These are phyloP conservation scores for Leptomonas pyrrhocoris DNA, from an alignment of 208 protist species.

Conservation along the genomic window DNA sequence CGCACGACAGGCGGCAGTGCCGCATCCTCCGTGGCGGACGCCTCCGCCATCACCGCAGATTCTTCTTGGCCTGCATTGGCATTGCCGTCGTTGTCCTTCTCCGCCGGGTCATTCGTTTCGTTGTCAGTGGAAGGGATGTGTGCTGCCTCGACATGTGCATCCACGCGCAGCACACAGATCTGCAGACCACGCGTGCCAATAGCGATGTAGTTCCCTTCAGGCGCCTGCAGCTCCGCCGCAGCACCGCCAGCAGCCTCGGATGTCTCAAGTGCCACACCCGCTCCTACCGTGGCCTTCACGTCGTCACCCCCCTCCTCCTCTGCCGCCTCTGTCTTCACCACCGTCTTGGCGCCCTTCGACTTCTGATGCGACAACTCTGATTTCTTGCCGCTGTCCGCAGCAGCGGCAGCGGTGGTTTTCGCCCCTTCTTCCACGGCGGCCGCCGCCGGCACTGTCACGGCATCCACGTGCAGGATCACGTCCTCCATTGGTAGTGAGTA, in stretches of 20 bases:
- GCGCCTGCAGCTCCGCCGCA: constrained; percentile 34
- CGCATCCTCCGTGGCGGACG: background rate
- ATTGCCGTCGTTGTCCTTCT: background rate
- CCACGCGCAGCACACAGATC: constrained; percentile 75
- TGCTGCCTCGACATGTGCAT: constrained; percentile 32
- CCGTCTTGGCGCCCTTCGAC: background rate
- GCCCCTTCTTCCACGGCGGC: background rate
- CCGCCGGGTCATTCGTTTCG: background rate
- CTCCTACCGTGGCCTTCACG: background rate
- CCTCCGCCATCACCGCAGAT: background rate
- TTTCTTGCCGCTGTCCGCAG: background rate
- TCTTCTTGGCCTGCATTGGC: constrained; percentile 14
- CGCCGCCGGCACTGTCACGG: constrained; percentile 53
- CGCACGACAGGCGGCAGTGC: constrained; percentile 1
- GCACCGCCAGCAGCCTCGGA: background rate
- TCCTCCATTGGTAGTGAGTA: constrained; percentile 85
- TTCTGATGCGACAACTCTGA: constrained; percentile 5
- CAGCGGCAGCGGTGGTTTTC: background rate
- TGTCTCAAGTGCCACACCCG: background rate
- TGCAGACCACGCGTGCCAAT: constrained; percentile 80
- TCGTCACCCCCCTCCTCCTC: constrained; percentile 10
- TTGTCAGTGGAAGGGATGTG: background rate
- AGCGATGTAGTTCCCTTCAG: constrained; percentile 78
- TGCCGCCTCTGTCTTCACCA: constrained; percentile 12
- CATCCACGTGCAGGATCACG: constrained; percentile 83